phyloP scores from a whole-genome alignment of 306 rosid species.

The Citrullus colocynthis region DNA sequence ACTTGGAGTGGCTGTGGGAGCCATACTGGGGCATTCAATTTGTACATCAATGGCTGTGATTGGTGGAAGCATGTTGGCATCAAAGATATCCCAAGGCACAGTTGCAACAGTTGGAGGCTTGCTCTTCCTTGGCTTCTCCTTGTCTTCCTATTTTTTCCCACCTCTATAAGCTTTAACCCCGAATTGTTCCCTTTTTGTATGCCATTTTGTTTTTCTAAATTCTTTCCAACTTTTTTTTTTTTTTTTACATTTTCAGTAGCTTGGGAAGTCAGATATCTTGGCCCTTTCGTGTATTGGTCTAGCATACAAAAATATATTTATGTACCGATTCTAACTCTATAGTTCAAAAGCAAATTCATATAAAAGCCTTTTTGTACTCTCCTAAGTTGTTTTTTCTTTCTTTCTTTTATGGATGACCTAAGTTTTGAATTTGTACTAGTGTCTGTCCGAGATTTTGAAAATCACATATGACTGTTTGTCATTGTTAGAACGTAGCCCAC shows the following conservation, averaged over 20 bases:
- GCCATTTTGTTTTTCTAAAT: not conserved
- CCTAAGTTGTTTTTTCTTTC: not conserved
- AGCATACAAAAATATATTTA: not conserved
- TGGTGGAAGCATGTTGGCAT: constrained; percentile 97
- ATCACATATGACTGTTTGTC: no score
- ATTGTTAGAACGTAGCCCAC: no score
- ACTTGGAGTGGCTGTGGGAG: constrained; percentile 87
- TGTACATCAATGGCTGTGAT: constrained; percentile 94
- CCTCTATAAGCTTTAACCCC: constrained; percentile 31
- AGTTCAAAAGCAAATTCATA: constrained; percentile 1
- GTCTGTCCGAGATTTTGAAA: no score
- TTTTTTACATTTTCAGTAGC: not conserved
- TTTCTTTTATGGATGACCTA: no score
- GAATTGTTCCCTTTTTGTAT: not conserved
- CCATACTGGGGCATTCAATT: constrained; percentile 84
- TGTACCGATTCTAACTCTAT: not conserved
- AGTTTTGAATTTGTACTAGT: no score
- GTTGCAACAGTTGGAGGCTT: constrained; percentile 95
- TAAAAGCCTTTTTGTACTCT: not conserved
- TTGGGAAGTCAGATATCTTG: not conserved
- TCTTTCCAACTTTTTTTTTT: not conserved
- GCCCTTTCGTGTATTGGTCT: not conserved
- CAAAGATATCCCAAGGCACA: constrained; percentile 89
- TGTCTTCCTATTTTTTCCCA: constrained; percentile 90
- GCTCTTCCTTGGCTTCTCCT: constrained; percentile 87